phyloP scores from a whole-genome alignment of 1,284 basidiomycete species.

The Volvariella surrecta region DNA sequence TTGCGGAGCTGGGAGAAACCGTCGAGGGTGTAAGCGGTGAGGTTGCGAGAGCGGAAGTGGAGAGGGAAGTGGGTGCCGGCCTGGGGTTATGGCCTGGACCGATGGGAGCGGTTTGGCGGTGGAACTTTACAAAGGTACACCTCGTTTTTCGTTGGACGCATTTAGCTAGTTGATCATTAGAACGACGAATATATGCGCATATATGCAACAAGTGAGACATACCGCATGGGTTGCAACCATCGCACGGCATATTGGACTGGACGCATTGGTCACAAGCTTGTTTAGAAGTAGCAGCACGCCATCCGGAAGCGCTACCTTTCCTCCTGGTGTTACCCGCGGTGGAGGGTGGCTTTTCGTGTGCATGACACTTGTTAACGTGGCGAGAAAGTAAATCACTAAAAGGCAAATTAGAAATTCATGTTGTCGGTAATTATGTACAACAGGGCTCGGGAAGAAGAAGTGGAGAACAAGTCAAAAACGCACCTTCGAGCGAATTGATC shows the following conservation, averaged over 20 bases:
- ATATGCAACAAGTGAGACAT: slow-evolving; percentile 20
- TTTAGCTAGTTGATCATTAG: slow-evolving; percentile 44
- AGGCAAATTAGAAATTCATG: neutral
- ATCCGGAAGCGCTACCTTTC: slow-evolving; percentile 52
- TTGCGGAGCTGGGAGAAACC: neutral
- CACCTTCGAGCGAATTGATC: slow-evolving; percentile 85
- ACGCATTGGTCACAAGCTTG: slow-evolving; percentile 86
- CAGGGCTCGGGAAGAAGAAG: slow-evolving; percentile 5
- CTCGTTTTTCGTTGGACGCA: slow-evolving; percentile 66
- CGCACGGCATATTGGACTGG: slow-evolving; percentile 71
- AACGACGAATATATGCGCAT: neutral
- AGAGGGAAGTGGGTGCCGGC: slow-evolving; percentile 9
- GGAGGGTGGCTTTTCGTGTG: slow-evolving; percentile 55
- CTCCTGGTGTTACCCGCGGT: slow-evolving; percentile 32
- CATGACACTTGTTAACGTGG: slow-evolving; percentile 87
- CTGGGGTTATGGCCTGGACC: slow-evolving; percentile 53
- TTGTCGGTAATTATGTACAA: too few species aligned
- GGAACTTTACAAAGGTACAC: slow-evolving; percentile 82
- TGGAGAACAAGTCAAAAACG: slow-evolving; percentile 14
- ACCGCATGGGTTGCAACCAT: slow-evolving; percentile 77
- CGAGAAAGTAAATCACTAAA: slow-evolving; percentile 76
- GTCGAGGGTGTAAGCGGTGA: slow-evolving; percentile 7
- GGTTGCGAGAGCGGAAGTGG: slow-evolving; percentile 4
- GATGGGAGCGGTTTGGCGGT: slow-evolving; percentile 69
- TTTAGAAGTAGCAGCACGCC: slow-evolving; percentile 67